Percentiles rank a stretch among this genome's conserved stretches.
Evolutionary conservation across 2,329 filamentous ascomycete genomes (phyloP).

Genomic region (Daldinia eschscholtzii): DNA sequence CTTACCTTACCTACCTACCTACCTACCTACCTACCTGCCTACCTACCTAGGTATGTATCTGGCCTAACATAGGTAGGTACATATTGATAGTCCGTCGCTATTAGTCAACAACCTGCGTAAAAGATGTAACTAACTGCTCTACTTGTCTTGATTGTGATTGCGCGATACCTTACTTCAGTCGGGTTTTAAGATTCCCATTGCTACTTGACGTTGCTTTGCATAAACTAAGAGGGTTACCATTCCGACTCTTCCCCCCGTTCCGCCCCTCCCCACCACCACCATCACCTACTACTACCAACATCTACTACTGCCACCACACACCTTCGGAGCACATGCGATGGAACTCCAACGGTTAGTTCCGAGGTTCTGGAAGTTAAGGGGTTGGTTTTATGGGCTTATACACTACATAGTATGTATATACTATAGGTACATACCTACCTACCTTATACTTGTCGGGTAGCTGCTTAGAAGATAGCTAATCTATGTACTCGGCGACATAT

Average conservation of each 20-base stretch:
- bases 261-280: no score
- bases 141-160: background rate
- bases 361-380: background rate
- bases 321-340: background rate
- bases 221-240: background rate
- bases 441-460: background rate
- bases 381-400: background rate
- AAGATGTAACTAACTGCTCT: background rate
- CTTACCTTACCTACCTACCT: no score
- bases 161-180: background rate
- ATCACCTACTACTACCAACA: no score
- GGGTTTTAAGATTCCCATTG: background rate
- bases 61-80: no score
- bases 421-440: no score
- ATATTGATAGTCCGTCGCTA: background rate
- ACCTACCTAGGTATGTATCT: no score
- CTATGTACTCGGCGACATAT: background rate
- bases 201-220: background rate
- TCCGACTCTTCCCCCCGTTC: background rate
- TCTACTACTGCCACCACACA: background rate
- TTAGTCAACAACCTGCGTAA: background rate
- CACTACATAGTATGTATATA: no score
- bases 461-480: no score
- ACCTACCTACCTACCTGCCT: no score
- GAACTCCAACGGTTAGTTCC: conserved; percentile 1